These are phyloP conservation scores for Corymbia maculata DNA, from an alignment of 345 rosid genomes.

Conservation along the genomic window DNA sequence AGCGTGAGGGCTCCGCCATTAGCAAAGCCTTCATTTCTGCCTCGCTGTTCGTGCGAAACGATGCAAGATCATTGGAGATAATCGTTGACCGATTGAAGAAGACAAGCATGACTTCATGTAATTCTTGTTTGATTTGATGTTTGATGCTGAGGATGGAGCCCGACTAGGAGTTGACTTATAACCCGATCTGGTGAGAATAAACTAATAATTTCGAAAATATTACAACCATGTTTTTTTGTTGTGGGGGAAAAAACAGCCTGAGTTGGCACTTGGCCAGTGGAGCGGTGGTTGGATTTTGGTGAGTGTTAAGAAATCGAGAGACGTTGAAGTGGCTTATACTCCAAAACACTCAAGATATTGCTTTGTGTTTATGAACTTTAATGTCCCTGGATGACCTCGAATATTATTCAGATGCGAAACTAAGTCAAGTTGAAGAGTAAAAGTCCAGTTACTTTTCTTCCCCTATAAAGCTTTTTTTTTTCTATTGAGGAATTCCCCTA, in stretches of 20 bases:
- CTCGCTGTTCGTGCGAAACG: not conserved
- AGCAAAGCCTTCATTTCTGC: not conserved
- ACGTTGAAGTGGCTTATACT: not conserved
- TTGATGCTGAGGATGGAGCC: not conserved
- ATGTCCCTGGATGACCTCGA: not conserved
- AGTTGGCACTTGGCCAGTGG: not conserved
- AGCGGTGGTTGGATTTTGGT: not conserved
- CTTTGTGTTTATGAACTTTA: not conserved
- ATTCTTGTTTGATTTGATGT: not conserved
- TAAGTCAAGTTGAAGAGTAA: not conserved
- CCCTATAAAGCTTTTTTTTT: too few relatives aligned
- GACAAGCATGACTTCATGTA: not conserved
- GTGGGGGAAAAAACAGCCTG: not conserved
- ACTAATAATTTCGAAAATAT: too few relatives aligned
- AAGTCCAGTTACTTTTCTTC: not conserved
- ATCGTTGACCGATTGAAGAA: not conserved
- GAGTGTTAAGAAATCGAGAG: not conserved
- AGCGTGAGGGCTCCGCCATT: not conserved
- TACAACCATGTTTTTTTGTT: too few relatives aligned
- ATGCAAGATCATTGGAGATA: not conserved
- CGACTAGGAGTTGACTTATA: not conserved
- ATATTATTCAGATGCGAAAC: not conserved
- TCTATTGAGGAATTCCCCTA: too few relatives aligned
- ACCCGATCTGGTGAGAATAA: not conserved
- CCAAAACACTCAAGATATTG: not conserved